Evolutionary conservation across 352 stramenopile species (phyloP).

Genomic region (Phytophthora rubi): DNA sequence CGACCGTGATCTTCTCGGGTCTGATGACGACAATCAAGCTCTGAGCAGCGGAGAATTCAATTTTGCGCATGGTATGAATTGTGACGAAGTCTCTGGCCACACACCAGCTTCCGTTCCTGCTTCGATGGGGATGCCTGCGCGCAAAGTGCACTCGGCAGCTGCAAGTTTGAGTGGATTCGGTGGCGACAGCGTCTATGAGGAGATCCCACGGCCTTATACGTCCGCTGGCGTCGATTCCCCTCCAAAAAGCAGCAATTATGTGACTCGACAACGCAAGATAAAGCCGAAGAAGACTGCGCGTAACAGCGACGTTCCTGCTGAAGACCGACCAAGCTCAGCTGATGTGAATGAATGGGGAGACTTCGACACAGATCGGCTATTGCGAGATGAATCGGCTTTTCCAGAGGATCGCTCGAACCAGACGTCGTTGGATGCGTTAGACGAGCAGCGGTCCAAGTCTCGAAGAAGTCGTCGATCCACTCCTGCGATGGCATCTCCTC

Average conservation of each 20-base stretch:
- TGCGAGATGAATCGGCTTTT: constrained; percentile 30
- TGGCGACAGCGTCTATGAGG: background rate
- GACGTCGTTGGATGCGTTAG: constrained; percentile 4
- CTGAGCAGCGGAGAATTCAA: background rate
- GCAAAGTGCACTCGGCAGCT: constrained; percentile 30
- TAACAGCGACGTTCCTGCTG: background rate
- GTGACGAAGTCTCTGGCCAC: background rate
- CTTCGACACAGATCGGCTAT: constrained; percentile 58
- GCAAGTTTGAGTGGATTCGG: constrained; percentile 5
- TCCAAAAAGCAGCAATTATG: constrained; percentile 6
- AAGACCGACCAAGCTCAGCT: constrained; percentile 36
- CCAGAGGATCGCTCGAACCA: constrained; percentile 18
- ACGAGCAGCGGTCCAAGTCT: constrained; percentile 11
- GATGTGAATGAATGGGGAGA: constrained; percentile 57
- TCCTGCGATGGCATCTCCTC: constrained; percentile 19
- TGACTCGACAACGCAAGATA: constrained; percentile 9
- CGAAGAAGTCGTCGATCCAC: constrained; percentile 32
- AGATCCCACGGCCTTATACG: constrained; percentile 24
- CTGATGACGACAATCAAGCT: constrained; percentile 20
- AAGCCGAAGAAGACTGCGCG: constrained; percentile 16
- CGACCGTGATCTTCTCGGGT: constrained; percentile 2
- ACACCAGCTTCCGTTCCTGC: background rate
- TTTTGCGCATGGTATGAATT: background rate
- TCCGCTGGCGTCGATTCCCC: constrained; percentile 11
- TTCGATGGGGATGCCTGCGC: background rate